A percentile compares a stretch with the other conserved stretches of the same genome.
Evolutionary conservation across 169 alveolate species (phyloP).

Genomic region (Plasmodium gallinaceum): DNA sequence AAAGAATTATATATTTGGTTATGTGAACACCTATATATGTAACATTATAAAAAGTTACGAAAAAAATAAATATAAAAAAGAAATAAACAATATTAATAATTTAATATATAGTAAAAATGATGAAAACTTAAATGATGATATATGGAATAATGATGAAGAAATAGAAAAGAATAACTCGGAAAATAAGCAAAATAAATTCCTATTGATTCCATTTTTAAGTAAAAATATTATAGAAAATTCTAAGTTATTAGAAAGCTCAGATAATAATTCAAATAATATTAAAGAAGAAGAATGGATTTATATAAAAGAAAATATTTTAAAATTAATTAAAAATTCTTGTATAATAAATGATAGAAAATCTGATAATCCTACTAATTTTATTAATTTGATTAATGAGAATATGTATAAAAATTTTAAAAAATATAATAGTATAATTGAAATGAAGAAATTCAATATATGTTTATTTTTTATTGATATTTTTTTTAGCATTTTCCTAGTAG

Average conservation of each 20-base stretch:
- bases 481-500: slow-evolving; percentile 49
- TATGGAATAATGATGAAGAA: slow-evolving; percentile 5
- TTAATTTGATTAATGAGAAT: slow-evolving; percentile 31
- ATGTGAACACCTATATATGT: slow-evolving; percentile 41
- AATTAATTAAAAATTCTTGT: slow-evolving; percentile 63
- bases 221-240: slow-evolving; percentile 36
- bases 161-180: not conserved
- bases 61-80: slow-evolving; percentile 50
- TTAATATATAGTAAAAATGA: slow-evolving; percentile 59
- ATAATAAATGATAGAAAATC: slow-evolving; percentile 14
- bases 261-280: slow-evolving; percentile 29
- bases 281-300: slow-evolving; percentile 60
- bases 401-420: slow-evolving; percentile 68
- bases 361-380: not conserved
- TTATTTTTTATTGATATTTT: slow-evolving; percentile 73
- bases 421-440: slow-evolving; percentile 60
- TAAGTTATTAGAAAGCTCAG: slow-evolving; percentile 21
- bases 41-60: slow-evolving; percentile 29
- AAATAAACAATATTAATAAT: slow-evolving; percentile 34
- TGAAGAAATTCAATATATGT: slow-evolving; percentile 68
- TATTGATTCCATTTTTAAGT: slow-evolving; percentile 43
- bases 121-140: not conserved
- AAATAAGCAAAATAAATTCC: not conserved
- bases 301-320: slow-evolving; percentile 46
- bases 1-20: slow-evolving; percentile 42